phyloP scores from a whole-genome alignment of 352 stramenopile species.

The Phytopythium kandeliae region DNA sequence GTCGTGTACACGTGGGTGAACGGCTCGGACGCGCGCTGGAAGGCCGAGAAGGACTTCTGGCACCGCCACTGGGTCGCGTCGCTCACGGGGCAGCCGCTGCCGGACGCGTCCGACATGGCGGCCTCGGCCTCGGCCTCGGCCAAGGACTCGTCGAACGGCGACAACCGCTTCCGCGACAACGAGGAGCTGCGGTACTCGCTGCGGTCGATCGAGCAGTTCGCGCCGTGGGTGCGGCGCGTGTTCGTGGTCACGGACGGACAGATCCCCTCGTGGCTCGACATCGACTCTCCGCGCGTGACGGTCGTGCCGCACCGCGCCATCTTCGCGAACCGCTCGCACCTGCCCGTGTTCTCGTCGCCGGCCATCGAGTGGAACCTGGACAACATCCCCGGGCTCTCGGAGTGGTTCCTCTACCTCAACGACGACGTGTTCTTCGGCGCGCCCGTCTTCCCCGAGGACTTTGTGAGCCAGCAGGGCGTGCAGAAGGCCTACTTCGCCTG shows the following conservation, averaged over 20 bases:
- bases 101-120: slow-evolving; percentile 42
- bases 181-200: slow-evolving; percentile 92
- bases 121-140: slow-evolving; percentile 35
- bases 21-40: slow-evolving; percentile 91
- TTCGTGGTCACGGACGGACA: slow-evolving; percentile 95
- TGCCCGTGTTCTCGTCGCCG: slow-evolving; percentile 93
- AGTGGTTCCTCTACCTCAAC: slow-evolving; percentile 96
- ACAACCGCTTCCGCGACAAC: slow-evolving; percentile 93
- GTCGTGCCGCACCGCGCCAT: slow-evolving; percentile 91
- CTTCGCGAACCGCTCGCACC: slow-evolving; percentile 82
- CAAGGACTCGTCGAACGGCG: slow-evolving; percentile 64
- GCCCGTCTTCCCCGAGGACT: slow-evolving; percentile 87
- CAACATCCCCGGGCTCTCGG: slow-evolving; percentile 88
- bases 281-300: slow-evolving; percentile 67
- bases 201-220: slow-evolving; percentile 93
- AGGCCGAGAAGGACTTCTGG: slow-evolving; percentile 84
- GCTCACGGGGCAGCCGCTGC: slow-evolving; percentile 70
- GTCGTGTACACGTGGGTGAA: slow-evolving; percentile 97
- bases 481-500: slow-evolving; percentile 93
- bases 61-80: slow-evolving; percentile 86
- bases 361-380: slow-evolving; percentile 94
- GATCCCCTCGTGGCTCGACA: slow-evolving; percentile 91
- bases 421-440: slow-evolving; percentile 94
- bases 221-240: slow-evolving; percentile 92
- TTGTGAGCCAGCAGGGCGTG: slow-evolving; percentile 79